Base-by-base conservation (phyloP, 495 filamentous ascomycete genomes). In the Daldinia concentrica region DNA sequence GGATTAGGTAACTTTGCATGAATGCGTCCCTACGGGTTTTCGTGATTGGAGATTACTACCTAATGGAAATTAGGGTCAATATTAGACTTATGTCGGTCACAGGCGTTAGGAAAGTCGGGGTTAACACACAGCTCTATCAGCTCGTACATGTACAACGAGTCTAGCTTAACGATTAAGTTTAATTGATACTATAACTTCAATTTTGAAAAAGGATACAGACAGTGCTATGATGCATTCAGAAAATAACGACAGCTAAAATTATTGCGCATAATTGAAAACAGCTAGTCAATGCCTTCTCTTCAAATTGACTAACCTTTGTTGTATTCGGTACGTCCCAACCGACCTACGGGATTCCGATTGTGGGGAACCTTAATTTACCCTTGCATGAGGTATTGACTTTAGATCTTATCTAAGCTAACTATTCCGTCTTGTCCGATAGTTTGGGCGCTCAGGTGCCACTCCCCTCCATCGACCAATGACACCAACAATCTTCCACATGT, bases 341-440 rank as follows among this genome's bases (percentile, higher is more conserved):
- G 11, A 54, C 26, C 5, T 41, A 59, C 63, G 22, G 57, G 24
- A 17, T 58, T 57, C 63, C 63, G 63, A 62, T 59, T 56, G 63
- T 69, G 65, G 70, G 56, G 60, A 64, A 66, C 41, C 41, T 73
- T 45, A 60, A 60, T 60, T 43, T 34, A 32, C 58, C 69, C 64
- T 68, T 64, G 63, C 67, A 70, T 70, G n/a, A 57, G 41, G 59
- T 45, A 64, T 70, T 65, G 64, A 22, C 9, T 64, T 56, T 15
- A 19, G 62, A 66, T 74, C 60, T 71, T 66, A 74, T 66, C 63
- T 74, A 64, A 22, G 22, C 4, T 56, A 15, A 36, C 34, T 14
- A 36, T 11, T 32, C 64, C 64, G 62, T 45, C 57, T n/a, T 51
- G 52, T 62, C 71, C 71, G 66, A 60, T 65, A 66, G 30, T 56